These are phyloP conservation scores for Tephrocybe rancida DNA, from an alignment of 768 basidiomycete genomes.

Conservation along the genomic window DNA sequence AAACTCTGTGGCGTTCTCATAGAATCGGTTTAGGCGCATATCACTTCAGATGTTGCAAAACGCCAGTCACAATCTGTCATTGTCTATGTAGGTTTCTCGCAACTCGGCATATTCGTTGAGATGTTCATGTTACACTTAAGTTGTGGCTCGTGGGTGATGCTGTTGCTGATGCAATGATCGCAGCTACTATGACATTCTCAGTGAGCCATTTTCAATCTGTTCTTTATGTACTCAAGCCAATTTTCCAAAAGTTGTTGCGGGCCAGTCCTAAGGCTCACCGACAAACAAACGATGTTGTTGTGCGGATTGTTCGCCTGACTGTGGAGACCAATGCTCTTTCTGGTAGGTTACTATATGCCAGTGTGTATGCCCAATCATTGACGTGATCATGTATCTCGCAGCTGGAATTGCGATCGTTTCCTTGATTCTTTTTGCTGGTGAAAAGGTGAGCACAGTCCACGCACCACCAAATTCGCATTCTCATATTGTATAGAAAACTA, in stretches of 20 bases:
- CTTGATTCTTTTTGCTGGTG: not conserved
- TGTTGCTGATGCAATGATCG: slow-evolving; percentile 6
- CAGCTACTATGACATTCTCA: slow-evolving; percentile 2
- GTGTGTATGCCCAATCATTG: not conserved
- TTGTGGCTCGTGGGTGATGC: slow-evolving; percentile 4
- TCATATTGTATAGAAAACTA: not conserved
- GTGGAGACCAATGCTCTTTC: slow-evolving; percentile 14
- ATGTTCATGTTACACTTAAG: not conserved
- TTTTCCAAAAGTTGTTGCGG: not conserved
- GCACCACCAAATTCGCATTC: not conserved
- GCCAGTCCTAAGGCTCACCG: not conserved
- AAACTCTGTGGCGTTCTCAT: not conserved
- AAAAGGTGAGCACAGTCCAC: not conserved
- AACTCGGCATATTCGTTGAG: not conserved
- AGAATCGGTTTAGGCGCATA: not conserved
- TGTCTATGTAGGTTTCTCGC: slow-evolving; percentile 2
- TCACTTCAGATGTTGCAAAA: slow-evolving; percentile 6
- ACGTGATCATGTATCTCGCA: not conserved
- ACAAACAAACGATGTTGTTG: slow-evolving; percentile 11
- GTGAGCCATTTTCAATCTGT: not conserved
- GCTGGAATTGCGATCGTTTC: not conserved
- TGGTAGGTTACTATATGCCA: slow-evolving; percentile 1
- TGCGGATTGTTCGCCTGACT: slow-evolving; percentile 12
- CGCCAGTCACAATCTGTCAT: not conserved
- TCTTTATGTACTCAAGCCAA: not conserved